Conservation (phyloP, 139 green algal genomes). For the Picochlorum sp. region DNA sequence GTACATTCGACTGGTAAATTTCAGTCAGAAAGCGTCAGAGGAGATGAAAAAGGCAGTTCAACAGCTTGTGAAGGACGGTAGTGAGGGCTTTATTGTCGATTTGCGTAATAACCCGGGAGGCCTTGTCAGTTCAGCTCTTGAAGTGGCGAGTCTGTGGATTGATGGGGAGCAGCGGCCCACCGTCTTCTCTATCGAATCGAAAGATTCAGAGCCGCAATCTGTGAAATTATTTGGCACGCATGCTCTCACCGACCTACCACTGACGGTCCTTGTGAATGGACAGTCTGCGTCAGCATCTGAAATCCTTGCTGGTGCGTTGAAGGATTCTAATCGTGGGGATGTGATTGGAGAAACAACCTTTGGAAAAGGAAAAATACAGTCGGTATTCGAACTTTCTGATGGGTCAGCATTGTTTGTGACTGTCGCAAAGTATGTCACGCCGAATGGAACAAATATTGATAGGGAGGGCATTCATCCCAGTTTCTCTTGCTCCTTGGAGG, state of each 20-base stretch:
- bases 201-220: neutral
- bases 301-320: constrained; percentile 82
- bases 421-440: constrained; percentile 51
- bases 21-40: constrained; percentile 62
- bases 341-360: constrained; percentile 77
- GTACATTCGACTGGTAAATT: constrained; percentile 81
- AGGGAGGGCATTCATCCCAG: constrained; percentile 19
- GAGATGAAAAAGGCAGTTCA: constrained; percentile 69
- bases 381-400: constrained; percentile 68
- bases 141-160: constrained; percentile 61
- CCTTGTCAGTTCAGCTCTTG: constrained; percentile 64
- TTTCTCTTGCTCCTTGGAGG: neutral
- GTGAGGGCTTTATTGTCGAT: constrained; percentile 81
- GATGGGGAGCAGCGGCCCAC: constrained; percentile 16
- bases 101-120: constrained; percentile 89
- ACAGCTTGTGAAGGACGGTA: constrained; percentile 57
- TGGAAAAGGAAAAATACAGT: constrained; percentile 81
- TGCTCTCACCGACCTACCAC: constrained; percentile 41
- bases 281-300: constrained; percentile 68
- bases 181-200: neutral
- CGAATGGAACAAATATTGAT: constrained; percentile 20
- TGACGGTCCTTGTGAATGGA: constrained; percentile 83
- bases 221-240: constrained; percentile 21
- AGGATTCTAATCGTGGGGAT: constrained; percentile 63
- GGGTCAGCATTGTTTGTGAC: constrained; percentile 91